Percentiles rank a stretch among this genome's conserved stretches.
These are phyloP conservation scores for Favolaschia claudopus DNA, from an alignment of 768 basidiomycete genomes.

Conservation along the genomic window DNA sequence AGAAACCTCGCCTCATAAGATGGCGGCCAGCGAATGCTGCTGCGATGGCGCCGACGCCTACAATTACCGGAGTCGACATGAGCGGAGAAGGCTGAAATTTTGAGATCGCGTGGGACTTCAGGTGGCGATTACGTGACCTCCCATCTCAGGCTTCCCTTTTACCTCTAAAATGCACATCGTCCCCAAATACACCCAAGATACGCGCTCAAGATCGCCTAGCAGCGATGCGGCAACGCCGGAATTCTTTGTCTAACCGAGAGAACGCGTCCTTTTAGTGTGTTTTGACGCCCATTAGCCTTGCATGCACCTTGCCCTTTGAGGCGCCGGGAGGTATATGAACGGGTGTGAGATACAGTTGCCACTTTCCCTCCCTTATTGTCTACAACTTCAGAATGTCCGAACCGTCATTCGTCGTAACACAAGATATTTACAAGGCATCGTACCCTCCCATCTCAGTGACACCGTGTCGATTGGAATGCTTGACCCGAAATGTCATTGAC, in stretches of 20 bases:
- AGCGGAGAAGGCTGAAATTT: background rate
- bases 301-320: no score
- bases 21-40: conserved; percentile 80
- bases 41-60: conserved; percentile 80
- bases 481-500: conserved; percentile 33
- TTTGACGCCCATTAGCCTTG: no score
- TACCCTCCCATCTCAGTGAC: conserved; percentile 36
- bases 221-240: conserved; percentile 4
- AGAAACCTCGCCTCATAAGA: conserved; percentile 66
- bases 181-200: background rate
- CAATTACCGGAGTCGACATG: conserved; percentile 83
- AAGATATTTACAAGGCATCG: conserved; percentile 39
- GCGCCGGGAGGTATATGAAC: no score
- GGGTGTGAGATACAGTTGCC: background rate
- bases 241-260: no score
- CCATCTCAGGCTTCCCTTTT: background rate
- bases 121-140: conserved; percentile 4
- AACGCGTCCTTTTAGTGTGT: no score
- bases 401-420: conserved; percentile 35
- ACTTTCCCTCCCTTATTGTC: background rate
- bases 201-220: conserved; percentile 1
- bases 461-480: conserved; percentile 33
- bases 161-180: background rate
- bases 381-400: conserved; percentile 1
- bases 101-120: background rate